Evolutionary conservation across 192 early-diverging fungal species (phyloP), one percentile per base, ranked within the genome.

Genomic region (Bifiguratus adelaidae): DNA sequence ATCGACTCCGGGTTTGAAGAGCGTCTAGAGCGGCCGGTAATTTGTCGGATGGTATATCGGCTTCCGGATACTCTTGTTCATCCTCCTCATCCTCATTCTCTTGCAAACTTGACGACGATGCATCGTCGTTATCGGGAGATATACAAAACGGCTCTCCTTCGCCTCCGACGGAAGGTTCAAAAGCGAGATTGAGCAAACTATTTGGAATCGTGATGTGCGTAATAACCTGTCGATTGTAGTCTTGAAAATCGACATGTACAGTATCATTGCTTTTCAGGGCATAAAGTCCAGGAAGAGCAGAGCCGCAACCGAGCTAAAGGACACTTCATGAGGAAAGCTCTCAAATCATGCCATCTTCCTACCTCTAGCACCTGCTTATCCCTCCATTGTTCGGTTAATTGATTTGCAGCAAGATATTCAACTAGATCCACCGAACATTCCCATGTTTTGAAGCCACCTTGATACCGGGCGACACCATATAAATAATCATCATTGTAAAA

Each of bases 371-470:
- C 52, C 29, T 58, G 74, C 29, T 74, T 73, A 33, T 50, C 55
- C 20, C 53, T 55, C 30, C 61, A 50, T 16, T 59, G 34, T 13
- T 33, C 18, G 19, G 47, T 41, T 9, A 56, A 47, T 15, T 51
- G 53, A 19, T 75, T 58, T 15, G 61, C 56, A 16, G 74, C 61
- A 15, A 90, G 54, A 48, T 77, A 88, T 36, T 74, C 58, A 15
- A 92, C 74, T 41, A 97, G 63, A 67, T 97, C 95, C 24, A 88
- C 47, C 7, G 88, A 78, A 57, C 92, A 94, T 55, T 97, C 95
- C 95, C 95, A 97, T 0, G 95, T 97, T 64, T 97, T 97, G 46
- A 95, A 74, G 9, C 95, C 95, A 30, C 80, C 60, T 59, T 44
- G n/a, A 32, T 44, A 30, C 36, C 25, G 44, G 11, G 3, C 9